These are phyloP conservation scores for Niebla homalea DNA, from an alignment of 495 filamentous ascomycete genomes.

Conservation along the genomic window DNA sequence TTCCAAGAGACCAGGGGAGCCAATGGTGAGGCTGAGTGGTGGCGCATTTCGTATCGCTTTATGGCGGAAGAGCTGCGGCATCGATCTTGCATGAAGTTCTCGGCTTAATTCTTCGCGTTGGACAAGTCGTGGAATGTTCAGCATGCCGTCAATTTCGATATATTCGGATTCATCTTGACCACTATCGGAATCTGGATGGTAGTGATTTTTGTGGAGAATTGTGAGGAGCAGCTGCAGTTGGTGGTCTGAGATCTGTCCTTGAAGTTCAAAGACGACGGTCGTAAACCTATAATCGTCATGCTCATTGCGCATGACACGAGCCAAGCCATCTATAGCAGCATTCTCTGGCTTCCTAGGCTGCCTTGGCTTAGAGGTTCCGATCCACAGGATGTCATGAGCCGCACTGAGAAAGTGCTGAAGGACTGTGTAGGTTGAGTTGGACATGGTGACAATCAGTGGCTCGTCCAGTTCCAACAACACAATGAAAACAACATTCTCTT, in stretches of 20 bases:
- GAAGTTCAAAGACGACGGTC: neutral
- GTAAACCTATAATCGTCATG: neutral
- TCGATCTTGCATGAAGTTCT: neutral
- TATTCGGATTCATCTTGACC: conserved; percentile 1
- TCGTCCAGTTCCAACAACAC: neutral
- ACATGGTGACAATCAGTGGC: neutral
- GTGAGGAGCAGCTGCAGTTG: too few relatives aligned
- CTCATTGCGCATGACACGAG: neutral
- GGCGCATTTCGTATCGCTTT: neutral
- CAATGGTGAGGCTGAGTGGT: conserved; percentile 3
- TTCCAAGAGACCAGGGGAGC: conserved; percentile 7
- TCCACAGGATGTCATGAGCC: neutral
- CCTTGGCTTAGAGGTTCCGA: too few relatives aligned
- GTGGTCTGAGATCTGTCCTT: neutral
- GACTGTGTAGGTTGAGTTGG: neutral
- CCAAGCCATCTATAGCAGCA: neutral
- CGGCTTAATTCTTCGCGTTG: neutral
- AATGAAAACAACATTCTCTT: neutral
- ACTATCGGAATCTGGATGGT: too few relatives aligned
- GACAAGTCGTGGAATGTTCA: conserved; percentile 4
- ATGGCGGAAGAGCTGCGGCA: neutral
- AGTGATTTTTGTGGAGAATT: too few relatives aligned
- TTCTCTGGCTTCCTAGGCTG: neutral
- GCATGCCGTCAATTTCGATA: conserved; percentile 6
- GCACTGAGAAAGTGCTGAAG: neutral